Conservation (phyloP, 2,329 filamentous ascomycete species). For the Fusarium xyrophilum region DNA sequence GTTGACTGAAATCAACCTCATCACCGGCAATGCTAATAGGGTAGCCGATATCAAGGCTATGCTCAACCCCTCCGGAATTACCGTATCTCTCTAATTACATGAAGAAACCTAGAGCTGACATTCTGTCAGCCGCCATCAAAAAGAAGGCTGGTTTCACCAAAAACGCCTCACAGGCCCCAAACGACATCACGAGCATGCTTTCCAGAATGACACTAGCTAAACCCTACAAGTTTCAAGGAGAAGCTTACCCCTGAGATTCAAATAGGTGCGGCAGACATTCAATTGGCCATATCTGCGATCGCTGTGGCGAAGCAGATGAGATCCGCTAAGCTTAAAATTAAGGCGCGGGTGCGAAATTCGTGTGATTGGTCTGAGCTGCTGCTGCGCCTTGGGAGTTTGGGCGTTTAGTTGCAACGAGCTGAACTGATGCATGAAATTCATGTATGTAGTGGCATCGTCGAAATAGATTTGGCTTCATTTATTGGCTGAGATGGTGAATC, state of each 20-base stretch:
- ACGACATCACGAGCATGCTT: neutral
- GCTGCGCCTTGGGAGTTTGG: neutral
- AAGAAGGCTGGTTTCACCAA: neutral
- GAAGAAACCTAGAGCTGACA: neutral
- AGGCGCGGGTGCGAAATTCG: neutral
- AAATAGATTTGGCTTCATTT: neutral
- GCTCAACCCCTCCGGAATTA: neutral
- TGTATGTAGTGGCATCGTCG: neutral
- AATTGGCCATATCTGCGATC: neutral
- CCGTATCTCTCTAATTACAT: too few species aligned
- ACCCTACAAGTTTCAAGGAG: neutral
- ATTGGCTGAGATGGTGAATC: neutral
- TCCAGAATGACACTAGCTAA: neutral
- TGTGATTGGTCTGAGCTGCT: neutral
- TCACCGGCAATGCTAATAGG: neutral
- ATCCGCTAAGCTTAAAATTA: slow-evolving; percentile 5
- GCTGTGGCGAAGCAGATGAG: neutral
- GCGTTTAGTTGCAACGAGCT: neutral
- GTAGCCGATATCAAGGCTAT: neutral
- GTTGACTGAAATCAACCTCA: neutral
- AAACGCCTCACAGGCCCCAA: neutral
- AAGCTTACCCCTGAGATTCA: neutral
- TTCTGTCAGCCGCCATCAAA: neutral
- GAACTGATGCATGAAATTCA: neutral
- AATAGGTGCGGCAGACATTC: neutral